Conservation (phyloP, 2,329 filamentous ascomycete species). For the Verticillium longisporum region DNA sequence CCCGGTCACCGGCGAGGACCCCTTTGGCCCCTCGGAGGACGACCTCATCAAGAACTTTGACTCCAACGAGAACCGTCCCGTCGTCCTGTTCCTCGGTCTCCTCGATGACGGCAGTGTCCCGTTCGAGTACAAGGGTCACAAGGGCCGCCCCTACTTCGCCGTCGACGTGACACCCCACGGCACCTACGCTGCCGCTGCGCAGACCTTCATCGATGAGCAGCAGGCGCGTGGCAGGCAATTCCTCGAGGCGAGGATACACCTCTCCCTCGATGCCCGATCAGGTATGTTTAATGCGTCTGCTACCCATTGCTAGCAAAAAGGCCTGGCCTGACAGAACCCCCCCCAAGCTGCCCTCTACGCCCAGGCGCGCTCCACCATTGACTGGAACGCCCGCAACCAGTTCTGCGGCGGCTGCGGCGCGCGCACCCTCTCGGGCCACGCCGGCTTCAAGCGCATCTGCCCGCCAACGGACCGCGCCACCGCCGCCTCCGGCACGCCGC, state of each 20-base stretch:
- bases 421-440: constrained; percentile 70
- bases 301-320: too few relatives aligned
- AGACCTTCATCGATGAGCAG: constrained; percentile 31
- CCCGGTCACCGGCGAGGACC: constrained; percentile 62
- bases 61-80: constrained; percentile 58
- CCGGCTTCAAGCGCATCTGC: constrained; percentile 74
- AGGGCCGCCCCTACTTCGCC: constrained; percentile 79
- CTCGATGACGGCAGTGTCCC: constrained; percentile 52
- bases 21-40: constrained; percentile 66
- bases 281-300: constrained; percentile 34
- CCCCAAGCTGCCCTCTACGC: constrained; percentile 76
- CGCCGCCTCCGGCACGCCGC: constrained; percentile 38
- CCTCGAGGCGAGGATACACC: constrained; percentile 56
- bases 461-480: constrained; percentile 59
- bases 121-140: constrained; percentile 63
- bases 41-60: constrained; percentile 68
- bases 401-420: constrained; percentile 89
- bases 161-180: constrained; percentile 76
- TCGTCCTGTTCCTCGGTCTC: constrained; percentile 79
- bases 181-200: constrained; percentile 53
- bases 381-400: constrained; percentile 91
- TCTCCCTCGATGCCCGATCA: constrained; percentile 53
- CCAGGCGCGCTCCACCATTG: constrained; percentile 77
- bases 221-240: constrained; percentile 57
- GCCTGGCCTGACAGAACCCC: too few relatives aligned